Percentiles rank a stretch among this genome's conserved stretches.
Conservation (phyloP, 305 asterid species). For the Fraxinus sp. region DNA sequence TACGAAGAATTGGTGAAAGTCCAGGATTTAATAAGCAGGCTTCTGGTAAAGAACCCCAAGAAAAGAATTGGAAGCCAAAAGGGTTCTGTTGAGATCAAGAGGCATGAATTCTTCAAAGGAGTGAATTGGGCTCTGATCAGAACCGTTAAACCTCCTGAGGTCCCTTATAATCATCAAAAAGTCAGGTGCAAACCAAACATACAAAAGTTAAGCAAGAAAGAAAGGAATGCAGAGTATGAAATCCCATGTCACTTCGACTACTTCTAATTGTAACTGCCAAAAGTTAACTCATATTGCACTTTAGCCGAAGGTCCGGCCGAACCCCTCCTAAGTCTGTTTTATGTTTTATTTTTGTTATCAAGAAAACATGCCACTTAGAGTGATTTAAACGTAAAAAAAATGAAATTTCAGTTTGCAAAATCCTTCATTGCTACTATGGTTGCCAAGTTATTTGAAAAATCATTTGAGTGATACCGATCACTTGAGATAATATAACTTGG, state of each 20-base stretch:
- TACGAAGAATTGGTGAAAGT: conserved; percentile 41
- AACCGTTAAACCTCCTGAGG: conserved; percentile 44
- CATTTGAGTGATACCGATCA: background rate
- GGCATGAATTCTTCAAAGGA: conserved; percentile 45
- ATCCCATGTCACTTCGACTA: conserved; percentile 36
- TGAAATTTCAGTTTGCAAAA: background rate
- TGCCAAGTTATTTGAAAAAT: background rate
- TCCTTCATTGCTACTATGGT: background rate
- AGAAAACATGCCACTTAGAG: background rate
- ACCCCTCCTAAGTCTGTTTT: background rate
- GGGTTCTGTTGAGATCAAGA: conserved; percentile 45
- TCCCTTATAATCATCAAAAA: conserved; percentile 29
- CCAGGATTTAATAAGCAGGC: conserved; percentile 38
- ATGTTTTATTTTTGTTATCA: background rate
- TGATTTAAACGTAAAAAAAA: background rate
- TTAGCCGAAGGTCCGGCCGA: background rate
- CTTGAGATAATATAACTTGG: background rate
- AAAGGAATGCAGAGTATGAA: conserved; percentile 31
- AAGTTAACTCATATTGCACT: background rate
- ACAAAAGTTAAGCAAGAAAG: conserved; percentile 30
- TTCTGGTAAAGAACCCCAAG: conserved; percentile 43
- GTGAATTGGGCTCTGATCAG: conserved; percentile 54
- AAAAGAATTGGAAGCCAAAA: conserved; percentile 41
- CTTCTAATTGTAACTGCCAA: conserved; percentile 12
- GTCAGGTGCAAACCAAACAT: conserved; percentile 12